Evolutionary conservation across 2,329 filamentous ascomycete species (phyloP), one percentile per base, ranked within the genome.

Genomic region (Pestalotiopsis sp.): DNA sequence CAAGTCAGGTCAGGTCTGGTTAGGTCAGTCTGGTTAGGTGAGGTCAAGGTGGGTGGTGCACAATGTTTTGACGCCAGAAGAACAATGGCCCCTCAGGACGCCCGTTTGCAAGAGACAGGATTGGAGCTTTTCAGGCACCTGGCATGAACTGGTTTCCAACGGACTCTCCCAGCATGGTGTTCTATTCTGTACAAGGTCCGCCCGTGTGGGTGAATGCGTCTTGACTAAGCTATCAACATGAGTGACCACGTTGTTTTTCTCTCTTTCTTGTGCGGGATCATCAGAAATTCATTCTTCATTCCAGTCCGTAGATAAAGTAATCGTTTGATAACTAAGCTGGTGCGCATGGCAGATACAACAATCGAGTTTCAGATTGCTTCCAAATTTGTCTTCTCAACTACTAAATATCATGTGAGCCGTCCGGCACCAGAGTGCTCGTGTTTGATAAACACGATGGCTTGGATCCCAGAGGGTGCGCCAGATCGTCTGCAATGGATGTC

Each of bases 371-470:
- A 45, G 9, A n/a, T 59, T 27, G 57, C 23, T 17, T 27, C 9
- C 20, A 4, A 12, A 3, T 25, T 3, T 13, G 20, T 7, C 5
- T 61, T 41, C 13, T 36, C 11, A 41, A 25, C 3, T 20, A 5
- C 25, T 20, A 20, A 1, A 14, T 17, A 25, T 13, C 25, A n/a
- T 14, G 20, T 49, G 61, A 36, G 9, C 25, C 38, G 36, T 25
- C 61, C 12, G 61, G 61, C 4, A 45, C 17, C 41, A 64, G 25
- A 31, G 39, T 64, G 13, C 61, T 64, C 6, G 38, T 45, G 13
- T 49, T 62, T 20, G 67, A 68, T 39, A 61, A 45, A 57, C 38
- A 63, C 9, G 67, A 68, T 63, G 25, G 63, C 36, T 66, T 68
- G 41, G 66, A 45, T 45, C 25, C 59, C 12, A 60, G 59, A 14